phyloP scores from a whole-genome alignment of 371 early-diverging fungal genomes.

The Smittium culicis region DNA sequence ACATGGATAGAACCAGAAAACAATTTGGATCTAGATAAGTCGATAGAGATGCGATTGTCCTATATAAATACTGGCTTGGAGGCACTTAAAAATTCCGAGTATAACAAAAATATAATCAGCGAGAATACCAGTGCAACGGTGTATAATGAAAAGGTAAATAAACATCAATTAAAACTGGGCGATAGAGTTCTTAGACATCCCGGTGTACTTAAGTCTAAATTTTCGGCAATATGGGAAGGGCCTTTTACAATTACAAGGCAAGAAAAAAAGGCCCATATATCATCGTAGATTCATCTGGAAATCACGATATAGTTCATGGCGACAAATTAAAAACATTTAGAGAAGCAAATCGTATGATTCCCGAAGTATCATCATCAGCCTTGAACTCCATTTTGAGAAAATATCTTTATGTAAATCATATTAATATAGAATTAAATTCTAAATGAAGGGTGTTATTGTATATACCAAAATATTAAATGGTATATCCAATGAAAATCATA shows the following conservation, averaged over 20 bases:
- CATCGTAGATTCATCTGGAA: neutral
- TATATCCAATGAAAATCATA: neutral
- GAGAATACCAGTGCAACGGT: neutral
- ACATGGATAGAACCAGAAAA: neutral
- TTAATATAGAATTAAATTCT: neutral
- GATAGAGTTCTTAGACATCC: neutral
- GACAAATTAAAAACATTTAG: constrained; percentile 9
- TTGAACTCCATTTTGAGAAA: neutral
- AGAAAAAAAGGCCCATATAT: neutral
- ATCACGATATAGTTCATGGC: constrained; percentile 3
- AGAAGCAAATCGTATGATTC: neutral
- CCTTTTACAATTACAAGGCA: constrained; percentile 1
- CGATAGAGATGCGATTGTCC: neutral
- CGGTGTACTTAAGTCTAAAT: constrained; percentile 3
- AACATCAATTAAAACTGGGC: neutral
- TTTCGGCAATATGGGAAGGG: constrained; percentile 5
- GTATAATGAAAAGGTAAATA: constrained; percentile 5
- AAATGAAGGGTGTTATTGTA: neutral
- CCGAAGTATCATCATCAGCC: neutral
- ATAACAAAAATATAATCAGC: neutral
- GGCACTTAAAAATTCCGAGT: neutral
- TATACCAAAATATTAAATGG: neutral
- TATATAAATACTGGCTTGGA: neutral
- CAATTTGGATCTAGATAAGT: neutral
- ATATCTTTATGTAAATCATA: neutral